Conservation (phyloP, 345 rosid genomes). For the Euphorbia peplus region DNA sequence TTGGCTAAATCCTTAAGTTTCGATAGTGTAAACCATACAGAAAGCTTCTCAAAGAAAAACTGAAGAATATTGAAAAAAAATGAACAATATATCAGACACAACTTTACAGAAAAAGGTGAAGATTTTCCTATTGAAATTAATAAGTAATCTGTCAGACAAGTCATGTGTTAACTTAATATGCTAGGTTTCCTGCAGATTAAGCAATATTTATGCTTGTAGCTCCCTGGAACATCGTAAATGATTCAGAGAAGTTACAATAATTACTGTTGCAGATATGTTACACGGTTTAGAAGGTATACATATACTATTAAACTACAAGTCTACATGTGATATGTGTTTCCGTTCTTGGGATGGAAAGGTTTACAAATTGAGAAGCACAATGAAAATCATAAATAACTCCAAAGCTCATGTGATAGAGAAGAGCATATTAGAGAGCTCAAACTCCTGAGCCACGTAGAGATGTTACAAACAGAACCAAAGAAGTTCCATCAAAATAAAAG, state of each 20-base stretch:
- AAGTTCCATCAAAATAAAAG: not conserved
- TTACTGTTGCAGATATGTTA: not conserved
- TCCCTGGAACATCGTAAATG: not conserved
- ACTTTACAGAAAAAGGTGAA: not conserved
- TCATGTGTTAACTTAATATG: not conserved
- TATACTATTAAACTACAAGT: not conserved
- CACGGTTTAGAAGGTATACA: not conserved
- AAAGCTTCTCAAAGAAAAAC: not conserved
- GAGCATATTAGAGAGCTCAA: not conserved
- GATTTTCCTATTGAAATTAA: not conserved
- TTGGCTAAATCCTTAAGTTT: slow-evolving; percentile 18
- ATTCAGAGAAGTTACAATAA: not conserved
- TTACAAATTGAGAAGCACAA: not conserved
- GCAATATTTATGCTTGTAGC: not conserved
- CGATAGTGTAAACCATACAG: slow-evolving; percentile 14
- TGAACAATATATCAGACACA: not conserved
- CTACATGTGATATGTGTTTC: slow-evolving; percentile 3
- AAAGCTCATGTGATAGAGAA: not conserved
- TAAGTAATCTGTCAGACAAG: not conserved
- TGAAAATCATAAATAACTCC: not conserved
- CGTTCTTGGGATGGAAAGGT: not conserved
- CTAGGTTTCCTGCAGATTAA: not conserved
- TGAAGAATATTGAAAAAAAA: not conserved
- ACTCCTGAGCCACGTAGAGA: not conserved
- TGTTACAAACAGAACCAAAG: not conserved